These are phyloP conservation scores for Eurotiales sp. DNA, from an alignment of 2,329 filamentous ascomycete genomes.

Conservation along the genomic window DNA sequence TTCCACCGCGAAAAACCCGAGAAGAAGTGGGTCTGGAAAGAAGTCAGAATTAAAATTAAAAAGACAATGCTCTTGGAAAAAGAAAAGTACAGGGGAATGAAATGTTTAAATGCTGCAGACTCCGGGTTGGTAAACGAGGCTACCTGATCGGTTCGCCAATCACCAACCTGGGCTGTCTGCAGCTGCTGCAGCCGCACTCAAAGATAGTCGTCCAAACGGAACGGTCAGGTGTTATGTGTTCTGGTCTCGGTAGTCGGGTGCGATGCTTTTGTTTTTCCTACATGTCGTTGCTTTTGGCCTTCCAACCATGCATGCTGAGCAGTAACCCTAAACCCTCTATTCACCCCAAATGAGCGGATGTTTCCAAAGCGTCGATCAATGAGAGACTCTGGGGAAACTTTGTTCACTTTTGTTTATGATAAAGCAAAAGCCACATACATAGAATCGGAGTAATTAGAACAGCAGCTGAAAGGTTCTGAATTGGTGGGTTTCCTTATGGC, in stretches of 20 bases:
- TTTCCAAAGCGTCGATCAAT: neutral
- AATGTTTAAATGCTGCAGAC: conserved; percentile 1
- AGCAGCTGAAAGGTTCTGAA: neutral
- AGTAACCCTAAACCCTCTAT: neutral
- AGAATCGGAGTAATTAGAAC: conserved; percentile 1
- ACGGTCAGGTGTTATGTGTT: neutral
- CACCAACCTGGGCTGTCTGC: conserved; percentile 7
- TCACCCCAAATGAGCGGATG: neutral
- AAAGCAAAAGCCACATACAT: neutral
- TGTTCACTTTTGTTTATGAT: no score
- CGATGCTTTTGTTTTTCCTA: neutral
- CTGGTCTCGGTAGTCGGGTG: no score
- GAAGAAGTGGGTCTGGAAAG: neutral
- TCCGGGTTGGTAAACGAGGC: conserved; percentile 2
- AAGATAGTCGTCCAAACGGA: conserved; percentile 6
- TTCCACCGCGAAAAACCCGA: conserved; percentile 5
- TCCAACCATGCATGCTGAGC: neutral
- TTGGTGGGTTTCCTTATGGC: neutral
- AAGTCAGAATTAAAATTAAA: neutral
- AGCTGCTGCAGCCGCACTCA: conserved; percentile 10
- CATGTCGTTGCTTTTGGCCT: neutral
- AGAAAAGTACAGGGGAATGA: no score
- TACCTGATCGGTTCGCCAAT: conserved; percentile 3
- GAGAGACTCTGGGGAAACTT: no score
- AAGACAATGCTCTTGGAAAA: no score